Base-by-base conservation (phyloP, 805 yeast species). In the Metschnikowia rubicola region DNA sequence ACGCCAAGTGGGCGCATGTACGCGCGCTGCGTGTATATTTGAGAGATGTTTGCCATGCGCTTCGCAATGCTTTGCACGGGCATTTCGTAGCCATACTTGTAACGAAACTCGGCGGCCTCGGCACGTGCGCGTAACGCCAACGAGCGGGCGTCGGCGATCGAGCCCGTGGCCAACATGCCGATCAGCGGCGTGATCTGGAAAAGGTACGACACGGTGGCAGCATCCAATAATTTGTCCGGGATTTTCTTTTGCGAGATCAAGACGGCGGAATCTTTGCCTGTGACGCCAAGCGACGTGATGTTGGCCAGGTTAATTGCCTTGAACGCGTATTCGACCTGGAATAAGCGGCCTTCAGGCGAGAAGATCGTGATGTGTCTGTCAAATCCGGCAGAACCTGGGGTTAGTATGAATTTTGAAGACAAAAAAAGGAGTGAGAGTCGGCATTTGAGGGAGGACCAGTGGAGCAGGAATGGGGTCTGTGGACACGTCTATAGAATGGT, bases 1-100 rank as follows among this genome's bases (percentile, higher is more conserved):
- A 92, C 97, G 34, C 99, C 99, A 56, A 90, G 75, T 26, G 99
- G 99, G 69, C 99, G 83, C 98, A 94, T 94, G 68, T 92, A 92
- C 10, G 98, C 98, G 64, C 97, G 80, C 71, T 94, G 99, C 36
- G 99, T 94, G 68, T 90, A 94, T 53, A 94, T 81, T 74, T 94
- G 99, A 41, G 96, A 86, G 63, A 90, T 72, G 66, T 94, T 94
- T 46, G 98, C 98, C 87, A 94, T 85, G 65, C 97, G 80, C 72
- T 92, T 92, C 35, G 97, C 88, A 60, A 91, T 74, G 28, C 86
- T 88, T 63, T 89, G 97, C 53, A 88, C 88, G 3, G 98, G 98
- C 89, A 94, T 91, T 63, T 88, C 97, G 65, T 90, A 94, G 35
- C 99, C 99, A 66, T 88, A 88, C 65, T 88, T 86, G 73, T 92